phyloP scores from a whole-genome alignment of 352 stramenopile genomes.

The Aphanomyces euteiches region DNA sequence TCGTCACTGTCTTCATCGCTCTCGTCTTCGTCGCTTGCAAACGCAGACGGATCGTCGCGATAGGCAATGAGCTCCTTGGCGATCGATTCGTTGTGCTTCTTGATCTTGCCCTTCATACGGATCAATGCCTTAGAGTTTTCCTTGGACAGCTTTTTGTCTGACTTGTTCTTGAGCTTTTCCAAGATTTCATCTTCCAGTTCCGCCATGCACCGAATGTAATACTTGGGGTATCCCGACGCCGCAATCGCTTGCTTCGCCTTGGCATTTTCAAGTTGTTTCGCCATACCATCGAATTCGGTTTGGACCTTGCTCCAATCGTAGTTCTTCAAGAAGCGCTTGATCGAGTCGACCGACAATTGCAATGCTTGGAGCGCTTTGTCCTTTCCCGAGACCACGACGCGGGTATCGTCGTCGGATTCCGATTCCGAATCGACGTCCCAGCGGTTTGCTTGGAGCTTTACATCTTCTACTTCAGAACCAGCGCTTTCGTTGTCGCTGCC shows the following conservation, averaged over 20 bases:
- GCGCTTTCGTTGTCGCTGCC: constrained; percentile 71
- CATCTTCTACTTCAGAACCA: constrained; percentile 71
- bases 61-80: constrained; percentile 86
- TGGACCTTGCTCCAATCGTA: constrained; percentile 95
- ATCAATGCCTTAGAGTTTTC: constrained; percentile 95
- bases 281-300: constrained; percentile 91
- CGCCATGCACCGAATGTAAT: constrained; percentile 91
- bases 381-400: constrained; percentile 95
- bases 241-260: constrained; percentile 85
- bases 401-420: constrained; percentile 81
- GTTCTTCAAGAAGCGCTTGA: constrained; percentile 93
- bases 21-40: constrained; percentile 54
- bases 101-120: constrained; percentile 96
- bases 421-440: constrained; percentile 79
- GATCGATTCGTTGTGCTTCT: constrained; percentile 95
- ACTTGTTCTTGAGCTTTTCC: constrained; percentile 94
- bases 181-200: constrained; percentile 91
- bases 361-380: constrained; percentile 83
- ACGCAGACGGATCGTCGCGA: constrained; percentile 81
- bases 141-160: constrained; percentile 95
- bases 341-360: constrained; percentile 57
- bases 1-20: constrained; percentile 31
- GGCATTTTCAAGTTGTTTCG: constrained; percentile 88
- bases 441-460: constrained; percentile 62
- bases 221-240: constrained; percentile 83